Evolutionary conservation across 176 grass and related monocot species (phyloP), one percentile per base, ranked within the genome.

Genomic region (Paspalum notatum): DNA sequence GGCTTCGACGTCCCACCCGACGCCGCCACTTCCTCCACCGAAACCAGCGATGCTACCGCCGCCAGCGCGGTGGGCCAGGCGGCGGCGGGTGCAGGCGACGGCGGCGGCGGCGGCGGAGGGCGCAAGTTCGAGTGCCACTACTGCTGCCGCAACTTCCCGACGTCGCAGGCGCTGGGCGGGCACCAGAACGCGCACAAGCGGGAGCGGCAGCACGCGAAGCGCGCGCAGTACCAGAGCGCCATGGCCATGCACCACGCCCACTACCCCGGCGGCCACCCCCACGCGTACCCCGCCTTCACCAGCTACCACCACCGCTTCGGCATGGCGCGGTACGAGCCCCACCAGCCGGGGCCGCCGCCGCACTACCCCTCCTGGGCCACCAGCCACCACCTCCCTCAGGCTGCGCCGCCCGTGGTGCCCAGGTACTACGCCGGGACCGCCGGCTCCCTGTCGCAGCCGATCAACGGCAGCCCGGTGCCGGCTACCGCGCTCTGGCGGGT

Each of bases 131-230:
- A 93, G 87, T 99, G 96, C 77, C 96, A 95, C 82, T 99, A 99
- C 88, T 99, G 96, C 81, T 95, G 80, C 86, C 96, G 96, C 76
- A 89, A 95, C 84, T 99, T 99, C 85, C 93, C 96, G 49, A 99
- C 96, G 37, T 95, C 92, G 75, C 96, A 99, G 80, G 96, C 93
- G 20, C 89, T 99, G 40, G 96, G 96, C 6, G 96, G 96, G 0
- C 96, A 99, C 84, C 96, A 99, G 83, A 99, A 99, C 81, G 96
- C 96, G 70, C 96, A 99, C 90, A 99, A 99, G 90, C 88, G 96
- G 43, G 96, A 99, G 88, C 85, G 96, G 17, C 96, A 95, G 83
- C 86, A 99, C 82, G 96, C 96, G 8, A 95, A 93, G 90, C 84
- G 93, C 64, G 91, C 89, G 41, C 93, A 93, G 65, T 91, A 96